phyloP scores from a whole-genome alignment of 2,329 filamentous ascomycete genomes.

The Leptographium wingfieldii region DNA sequence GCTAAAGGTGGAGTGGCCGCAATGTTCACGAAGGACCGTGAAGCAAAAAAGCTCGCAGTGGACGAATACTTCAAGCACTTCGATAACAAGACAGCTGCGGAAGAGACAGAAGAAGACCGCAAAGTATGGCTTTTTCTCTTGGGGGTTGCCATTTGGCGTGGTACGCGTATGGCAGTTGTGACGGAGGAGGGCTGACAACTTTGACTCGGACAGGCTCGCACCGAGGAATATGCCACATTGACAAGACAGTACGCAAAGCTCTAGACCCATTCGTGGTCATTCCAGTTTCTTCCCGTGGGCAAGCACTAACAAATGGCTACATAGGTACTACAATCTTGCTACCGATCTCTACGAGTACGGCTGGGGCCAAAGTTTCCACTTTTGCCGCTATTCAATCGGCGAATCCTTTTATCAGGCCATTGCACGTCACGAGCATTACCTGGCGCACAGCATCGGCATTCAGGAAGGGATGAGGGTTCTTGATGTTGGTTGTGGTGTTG shows the following conservation, averaged over 20 bases:
- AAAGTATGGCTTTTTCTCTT: slow-evolving; percentile 37
- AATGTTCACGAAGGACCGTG: slow-evolving; percentile 69
- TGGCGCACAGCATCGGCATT: slow-evolving; percentile 79
- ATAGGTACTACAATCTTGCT: slow-evolving; percentile 90
- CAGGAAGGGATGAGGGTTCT: slow-evolving; percentile 79
- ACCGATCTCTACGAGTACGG: slow-evolving; percentile 95
- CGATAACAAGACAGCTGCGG: slow-evolving; percentile 59
- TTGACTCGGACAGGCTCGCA: slow-evolving; percentile 45
- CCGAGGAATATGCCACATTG: slow-evolving; percentile 81
- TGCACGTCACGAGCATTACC: slow-evolving; percentile 94
- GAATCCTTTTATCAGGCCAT: slow-evolving; percentile 87
- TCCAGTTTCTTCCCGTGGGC: background rate
- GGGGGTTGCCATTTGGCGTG: background rate
- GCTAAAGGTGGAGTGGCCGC: slow-evolving; percentile 63
- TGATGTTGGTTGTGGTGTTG: slow-evolving; percentile 94
- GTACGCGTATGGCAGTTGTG: too few relatives aligned
- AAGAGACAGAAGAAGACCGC: slow-evolving; percentile 73
- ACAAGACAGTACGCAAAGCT: slow-evolving; percentile 57
- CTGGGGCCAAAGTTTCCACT: slow-evolving; percentile 95
- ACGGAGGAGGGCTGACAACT: background rate
- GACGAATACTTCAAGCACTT: slow-evolving; percentile 84
- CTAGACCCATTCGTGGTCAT: background rate
- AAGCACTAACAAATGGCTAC: background rate
- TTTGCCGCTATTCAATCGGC: slow-evolving; percentile 80
- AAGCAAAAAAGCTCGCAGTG: slow-evolving; percentile 45